Base-by-base conservation (phyloP, 2,329 filamentous ascomycete species). In the Raffaelea deltoideospora region DNA sequence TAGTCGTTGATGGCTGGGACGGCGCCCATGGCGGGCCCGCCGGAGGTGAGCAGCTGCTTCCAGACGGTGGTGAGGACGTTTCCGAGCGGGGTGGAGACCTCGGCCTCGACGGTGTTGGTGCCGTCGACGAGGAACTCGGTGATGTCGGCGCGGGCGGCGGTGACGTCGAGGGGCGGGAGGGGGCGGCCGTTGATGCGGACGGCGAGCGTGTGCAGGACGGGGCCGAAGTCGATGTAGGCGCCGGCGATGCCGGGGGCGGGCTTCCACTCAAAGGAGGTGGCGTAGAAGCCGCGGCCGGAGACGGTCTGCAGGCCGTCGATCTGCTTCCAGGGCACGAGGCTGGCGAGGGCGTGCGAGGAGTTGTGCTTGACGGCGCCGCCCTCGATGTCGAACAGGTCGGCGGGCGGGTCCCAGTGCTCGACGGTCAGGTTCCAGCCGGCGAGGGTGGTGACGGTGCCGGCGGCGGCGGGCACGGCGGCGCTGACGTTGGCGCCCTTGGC, bases 351-450 rank as follows among this genome's bases (percentile, higher is more conserved):
- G 29, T 41, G 39, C 13, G 39, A 38, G 10, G 39, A 29, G 33
- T 41, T 41, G 35, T 21, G 20, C 18, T 28, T 27, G n/a, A 31
- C 22, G 18, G 39, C 35, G 10, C 20, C 29, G 22, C 21, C 31
- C 22, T 14, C 19, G 13, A 33, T 34, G 18, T 39, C 23, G 15
- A n/a, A 10, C 14, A 39, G 22, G 24, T 42, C 31, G 14, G 40
- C 31, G 19, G 37, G 37, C 10, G 40, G 26, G 17, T 33, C 31
- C 40, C 40, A 42, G 34, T 37, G 37, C 40, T 42, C 40, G 22
- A 39, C 37, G 9, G 34, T 39, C 17, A 42, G 37, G 9, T 34
- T 30, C 40, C 40, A 42, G 31, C 29, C 24, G 13, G 15, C 21
- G 5, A 42, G 34, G n/a, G n/a, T n/a, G n/a, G n/a, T n/a, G n/a